Evolutionary conservation across 768 basidiomycete species (phyloP), one percentile per base, ranked within the genome.

Genomic region (Suillus americanus): DNA sequence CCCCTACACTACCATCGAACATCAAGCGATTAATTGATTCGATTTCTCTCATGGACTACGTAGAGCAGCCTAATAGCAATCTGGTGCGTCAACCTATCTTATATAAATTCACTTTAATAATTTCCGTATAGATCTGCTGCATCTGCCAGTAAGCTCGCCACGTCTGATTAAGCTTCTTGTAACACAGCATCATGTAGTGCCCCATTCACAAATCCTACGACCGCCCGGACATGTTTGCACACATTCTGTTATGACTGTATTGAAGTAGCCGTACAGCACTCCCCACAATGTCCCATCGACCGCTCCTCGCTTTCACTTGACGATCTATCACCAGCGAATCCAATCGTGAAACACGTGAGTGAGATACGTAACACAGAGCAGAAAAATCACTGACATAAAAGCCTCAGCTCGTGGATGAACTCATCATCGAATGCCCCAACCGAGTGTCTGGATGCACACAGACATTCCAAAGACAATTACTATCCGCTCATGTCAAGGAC

Each of bases 161-260:
- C 28, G 6, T 28, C 30, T 53, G 18, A 30, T 30, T 6, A 30
- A 30, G 9, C 10, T 18, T 30, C 28, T 53, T 38, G 61, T 64
- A 64, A 59, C 28, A 46, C 37, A 55, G 62, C 59, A 23, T 5
- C 65, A 43, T 28, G 53, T 70, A 90, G 89, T 28, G 81, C 82
- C 62, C 91, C 93, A 3, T 95, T 95, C 71, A 77, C 86, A 9
- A 85, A 93, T 37, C 95, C 94, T 12, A 83, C 83, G 1, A 91
- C 90, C 0, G 89, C 92, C 0, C 82, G 77, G 46, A 86, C 89
- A 9, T 96, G 95, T 69, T 81, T 85, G 65, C 95, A 59, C 18
- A 96, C 93, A 0, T 96, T 96, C 74, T 97, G 95, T 74, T 77
- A 77, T n/a, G 88, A 86, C 37, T 97, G 95, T 71, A 91, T 95